Evolutionary conservation across 2,329 filamentous ascomycete genomes (phyloP), one percentile per base, ranked within the genome.

Genomic region (Aspergillus terreus): DNA sequence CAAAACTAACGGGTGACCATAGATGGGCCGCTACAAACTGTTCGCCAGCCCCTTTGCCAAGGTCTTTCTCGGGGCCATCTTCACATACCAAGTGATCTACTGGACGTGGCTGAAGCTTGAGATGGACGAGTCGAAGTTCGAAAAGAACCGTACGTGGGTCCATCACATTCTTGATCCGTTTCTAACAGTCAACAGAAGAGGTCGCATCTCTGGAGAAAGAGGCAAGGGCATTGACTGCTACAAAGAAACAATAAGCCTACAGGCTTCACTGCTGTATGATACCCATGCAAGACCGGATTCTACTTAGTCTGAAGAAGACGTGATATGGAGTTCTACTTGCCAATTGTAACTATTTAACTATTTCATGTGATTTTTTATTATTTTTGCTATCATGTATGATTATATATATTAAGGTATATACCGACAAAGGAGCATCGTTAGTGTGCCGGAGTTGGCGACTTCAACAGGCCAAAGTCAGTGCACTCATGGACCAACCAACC

Each of bases 41-140:
- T 74, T 76, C 51, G 66, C 63, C 5, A 63, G 73, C 32, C 74
- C 76, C 9, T 72, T 78, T 46, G 68, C 70, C 54, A 78, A 78
- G 56, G 72, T 76, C 53, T 76, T 78, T 49, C 67, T 78, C 3
- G 71, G 74, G 6, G 73, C 75, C 4, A 70, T 78, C 33, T 71
- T 78, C 58, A 75, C 71, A 14, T 78, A 77, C 58, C 76, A 78
- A 55, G 65, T 76, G 40, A 64, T 75, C 17, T 76, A 78, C 56
- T 76, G 72, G 72, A 61, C 64, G 27, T 78, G 76, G 76, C 49
- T 74, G 60, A 76, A 73, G 53, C 59, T 78, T 11, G 75, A 78
- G 60, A 74, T 70, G 48, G 73, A 76, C 51, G 74, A 76, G 53
- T 63, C 64, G 6, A 76, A 72, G 56, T 60, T 69, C 15, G 56